phyloP scores from a whole-genome alignment of 176 grass and related monocot genomes.

The Aegilops tauschii region DNA sequence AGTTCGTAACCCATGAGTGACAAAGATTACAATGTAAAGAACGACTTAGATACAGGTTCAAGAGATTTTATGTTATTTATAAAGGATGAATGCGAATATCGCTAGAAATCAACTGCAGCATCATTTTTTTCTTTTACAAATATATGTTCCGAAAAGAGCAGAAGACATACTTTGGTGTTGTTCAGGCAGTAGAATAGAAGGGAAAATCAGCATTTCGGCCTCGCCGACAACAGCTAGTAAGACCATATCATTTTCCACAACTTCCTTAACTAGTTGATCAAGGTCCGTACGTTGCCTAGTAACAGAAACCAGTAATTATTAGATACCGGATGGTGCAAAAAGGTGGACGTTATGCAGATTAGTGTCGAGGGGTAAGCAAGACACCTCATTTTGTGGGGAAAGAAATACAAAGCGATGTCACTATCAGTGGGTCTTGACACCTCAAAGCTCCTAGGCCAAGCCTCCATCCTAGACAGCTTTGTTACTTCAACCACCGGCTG shows the following conservation, averaged over 20 bases:
- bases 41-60: not conserved
- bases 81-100: not conserved
- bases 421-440: conserved; percentile 40
- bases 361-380: not conserved
- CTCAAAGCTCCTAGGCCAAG: conserved; percentile 45
- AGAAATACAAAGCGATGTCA: conserved; percentile 57
- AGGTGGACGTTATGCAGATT: not conserved
- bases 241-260: conserved; percentile 31
- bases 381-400: conserved; percentile 50
- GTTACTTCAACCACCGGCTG: conserved; percentile 25
- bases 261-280: conserved; percentile 31
- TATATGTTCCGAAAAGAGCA: not conserved
- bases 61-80: not conserved
- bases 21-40: not conserved
- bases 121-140: not conserved
- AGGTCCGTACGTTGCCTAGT: conserved; percentile 25
- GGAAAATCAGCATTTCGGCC: conserved; percentile 48
- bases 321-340: not conserved
- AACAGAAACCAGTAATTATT: conserved; percentile 8
- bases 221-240: conserved; percentile 24
- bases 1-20: not conserved
- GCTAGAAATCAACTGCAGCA: not conserved
- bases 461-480: conserved; percentile 36
- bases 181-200: conserved; percentile 42
- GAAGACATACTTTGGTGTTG: conserved; percentile 36